Evolutionary conservation across 352 stramenopile species (phyloP).

Genomic region (Aphanomyces stellatus): DNA sequence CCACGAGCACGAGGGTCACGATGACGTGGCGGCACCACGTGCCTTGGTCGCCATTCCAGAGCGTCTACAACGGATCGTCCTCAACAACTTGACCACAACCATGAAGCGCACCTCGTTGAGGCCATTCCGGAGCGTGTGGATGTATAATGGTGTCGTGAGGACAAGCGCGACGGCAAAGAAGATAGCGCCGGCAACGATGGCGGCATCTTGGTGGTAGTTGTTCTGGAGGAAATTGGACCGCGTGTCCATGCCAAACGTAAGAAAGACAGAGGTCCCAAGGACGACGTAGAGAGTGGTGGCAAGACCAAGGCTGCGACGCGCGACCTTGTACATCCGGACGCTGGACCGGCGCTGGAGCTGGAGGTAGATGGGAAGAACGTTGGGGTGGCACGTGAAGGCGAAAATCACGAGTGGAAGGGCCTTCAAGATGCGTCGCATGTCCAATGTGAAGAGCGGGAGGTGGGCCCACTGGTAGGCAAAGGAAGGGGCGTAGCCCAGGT

Average conservation of each 20-base stretch:
- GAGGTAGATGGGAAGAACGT: constrained; percentile 83
- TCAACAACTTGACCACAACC: background rate
- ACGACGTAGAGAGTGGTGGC: constrained; percentile 66
- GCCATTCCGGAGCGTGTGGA: constrained; percentile 79
- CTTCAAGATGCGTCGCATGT: constrained; percentile 46
- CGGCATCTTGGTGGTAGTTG: constrained; percentile 67
- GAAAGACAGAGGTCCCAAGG: constrained; percentile 71
- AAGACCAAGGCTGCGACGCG: constrained; percentile 59
- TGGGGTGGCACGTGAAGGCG: constrained; percentile 82
- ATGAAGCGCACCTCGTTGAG: constrained; percentile 46
- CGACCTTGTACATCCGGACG: constrained; percentile 80
- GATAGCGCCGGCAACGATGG: constrained; percentile 55
- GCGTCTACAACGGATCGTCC: background rate
- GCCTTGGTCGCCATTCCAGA: constrained; percentile 27
- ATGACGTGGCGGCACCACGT: constrained; percentile 35
- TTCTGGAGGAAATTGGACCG: constrained; percentile 84
- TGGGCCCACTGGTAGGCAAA: constrained; percentile 70
- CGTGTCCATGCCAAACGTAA: constrained; percentile 74
- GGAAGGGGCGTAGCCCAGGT: constrained; percentile 43
- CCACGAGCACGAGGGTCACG: constrained; percentile 50
- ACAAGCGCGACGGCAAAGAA: constrained; percentile 79
- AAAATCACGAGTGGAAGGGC: constrained; percentile 81
- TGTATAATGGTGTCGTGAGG: constrained; percentile 73
- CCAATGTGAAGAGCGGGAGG: constrained; percentile 64
- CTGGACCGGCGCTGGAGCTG: constrained; percentile 80